Conservation (phyloP, 2,329 filamentous ascomycete species). For the Diplodia intermedia region DNA sequence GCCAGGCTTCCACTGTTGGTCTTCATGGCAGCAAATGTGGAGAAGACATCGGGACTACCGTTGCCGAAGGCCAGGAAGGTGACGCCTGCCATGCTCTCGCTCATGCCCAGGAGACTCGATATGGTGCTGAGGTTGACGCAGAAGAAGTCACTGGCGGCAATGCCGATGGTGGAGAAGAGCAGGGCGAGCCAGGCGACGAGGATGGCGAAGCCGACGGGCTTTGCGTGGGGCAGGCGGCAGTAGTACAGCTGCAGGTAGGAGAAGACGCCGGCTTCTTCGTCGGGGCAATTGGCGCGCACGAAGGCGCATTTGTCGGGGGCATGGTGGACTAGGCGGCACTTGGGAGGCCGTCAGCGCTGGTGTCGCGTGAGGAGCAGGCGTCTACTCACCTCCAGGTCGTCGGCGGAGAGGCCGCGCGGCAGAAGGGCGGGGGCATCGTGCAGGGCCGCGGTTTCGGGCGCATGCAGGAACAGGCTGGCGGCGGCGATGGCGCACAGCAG, state of each 20-base stretch:
- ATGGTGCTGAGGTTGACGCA: constrained; percentile 97
- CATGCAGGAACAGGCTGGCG: constrained; percentile 39
- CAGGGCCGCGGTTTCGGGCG: not conserved
- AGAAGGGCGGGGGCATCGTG: not conserved
- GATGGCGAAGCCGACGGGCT: constrained; percentile 79
- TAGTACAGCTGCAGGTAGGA: constrained; percentile 93
- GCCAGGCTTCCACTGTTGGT: constrained; percentile 97
- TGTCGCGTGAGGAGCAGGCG: constrained; percentile 18
- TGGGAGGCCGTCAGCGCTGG: not conserved
- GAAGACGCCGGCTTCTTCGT: constrained; percentile 88
- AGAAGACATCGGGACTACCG: constrained; percentile 97
- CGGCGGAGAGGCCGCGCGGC: constrained; percentile 29
- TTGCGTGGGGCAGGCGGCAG: constrained; percentile 72
- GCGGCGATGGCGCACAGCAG: constrained; percentile 45
- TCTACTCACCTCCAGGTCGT: constrained; percentile 46
- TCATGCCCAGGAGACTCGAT: constrained; percentile 85
- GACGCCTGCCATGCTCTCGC: constrained; percentile 93
- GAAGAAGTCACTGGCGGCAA: constrained; percentile 97
- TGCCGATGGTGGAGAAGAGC: constrained; percentile 95
- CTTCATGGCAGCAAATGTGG: constrained; percentile 96
- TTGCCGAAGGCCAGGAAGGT: constrained; percentile 98
- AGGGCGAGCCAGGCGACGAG: constrained; percentile 84
- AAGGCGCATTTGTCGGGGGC: constrained; percentile 86
- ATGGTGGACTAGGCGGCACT: constrained; percentile 79
- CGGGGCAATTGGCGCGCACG: constrained; percentile 78